phyloP scores from a whole-genome alignment of 768 basidiomycete genomes.

The Collybiopsis confluens region DNA sequence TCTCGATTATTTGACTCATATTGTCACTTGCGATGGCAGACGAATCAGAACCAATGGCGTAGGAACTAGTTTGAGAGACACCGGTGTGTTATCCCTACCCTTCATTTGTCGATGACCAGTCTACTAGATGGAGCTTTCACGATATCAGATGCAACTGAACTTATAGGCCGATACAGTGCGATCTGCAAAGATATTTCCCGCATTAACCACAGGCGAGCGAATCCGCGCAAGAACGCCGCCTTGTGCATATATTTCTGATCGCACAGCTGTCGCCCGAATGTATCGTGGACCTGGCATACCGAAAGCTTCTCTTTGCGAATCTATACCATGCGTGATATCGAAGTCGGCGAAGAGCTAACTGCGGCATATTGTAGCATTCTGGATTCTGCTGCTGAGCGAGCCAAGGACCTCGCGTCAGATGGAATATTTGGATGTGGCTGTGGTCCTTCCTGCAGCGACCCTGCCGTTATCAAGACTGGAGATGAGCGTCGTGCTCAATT shows the following conservation, averaged over 20 bases:
- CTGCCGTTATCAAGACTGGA: too few species aligned
- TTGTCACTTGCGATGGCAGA: background rate
- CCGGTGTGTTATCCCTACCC: background rate
- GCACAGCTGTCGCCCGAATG: slow-evolving; percentile 42
- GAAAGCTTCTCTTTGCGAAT: slow-evolving; percentile 32
- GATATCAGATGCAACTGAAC: too few species aligned
- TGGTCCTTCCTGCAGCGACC: background rate
- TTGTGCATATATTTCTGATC: background rate
- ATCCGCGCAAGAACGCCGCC: background rate
- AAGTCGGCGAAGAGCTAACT: slow-evolving; percentile 38
- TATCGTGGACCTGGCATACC: slow-evolving; percentile 37
- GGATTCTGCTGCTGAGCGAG: slow-evolving; percentile 16
- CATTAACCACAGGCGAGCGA: slow-evolving; percentile 37
- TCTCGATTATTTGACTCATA: background rate
- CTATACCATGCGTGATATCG: slow-evolving; percentile 36
- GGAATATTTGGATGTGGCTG: background rate
- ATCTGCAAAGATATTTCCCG: slow-evolving; percentile 38
- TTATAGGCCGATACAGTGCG: too few species aligned
- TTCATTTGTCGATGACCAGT: too few species aligned
- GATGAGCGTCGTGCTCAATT: background rate
- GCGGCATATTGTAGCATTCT: slow-evolving; percentile 41
- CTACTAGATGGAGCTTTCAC: too few species aligned
- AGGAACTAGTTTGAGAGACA: slow-evolving; percentile 13
- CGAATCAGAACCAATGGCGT: slow-evolving; percentile 13
- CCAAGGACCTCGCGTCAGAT: background rate